These are phyloP conservation scores for Ceriops zippeliana DNA, from an alignment of 345 rosid genomes.

Conservation along the genomic window DNA sequence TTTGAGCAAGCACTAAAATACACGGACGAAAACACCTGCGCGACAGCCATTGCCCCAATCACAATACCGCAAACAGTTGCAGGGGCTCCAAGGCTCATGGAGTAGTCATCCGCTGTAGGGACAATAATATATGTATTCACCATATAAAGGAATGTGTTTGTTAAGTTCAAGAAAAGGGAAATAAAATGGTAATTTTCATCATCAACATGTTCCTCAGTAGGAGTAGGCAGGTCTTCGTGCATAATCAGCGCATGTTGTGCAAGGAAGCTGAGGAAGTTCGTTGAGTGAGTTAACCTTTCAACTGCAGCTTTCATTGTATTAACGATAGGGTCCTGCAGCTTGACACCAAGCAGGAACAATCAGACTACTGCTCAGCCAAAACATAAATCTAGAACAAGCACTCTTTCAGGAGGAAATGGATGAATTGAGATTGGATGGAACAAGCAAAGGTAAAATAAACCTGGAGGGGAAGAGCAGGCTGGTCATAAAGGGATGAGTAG, in stretches of 20 bases:
- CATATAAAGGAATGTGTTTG: slow-evolving; percentile 94
- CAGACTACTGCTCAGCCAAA: not conserved
- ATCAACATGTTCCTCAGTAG: slow-evolving; percentile 62
- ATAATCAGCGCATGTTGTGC: slow-evolving; percentile 96
- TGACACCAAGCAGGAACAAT: slow-evolving; percentile 13
- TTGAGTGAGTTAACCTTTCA: slow-evolving; percentile 78
- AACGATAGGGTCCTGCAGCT: slow-evolving; percentile 77
- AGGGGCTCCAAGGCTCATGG: slow-evolving; percentile 91
- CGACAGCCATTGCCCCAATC: slow-evolving; percentile 98
- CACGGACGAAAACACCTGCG: slow-evolving; percentile 95
- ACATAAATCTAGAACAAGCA: slow-evolving; percentile 1
- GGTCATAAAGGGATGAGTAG: slow-evolving; percentile 87
- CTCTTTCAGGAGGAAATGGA: not conserved
- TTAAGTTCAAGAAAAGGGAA: slow-evolving; percentile 79
- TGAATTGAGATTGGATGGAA: slow-evolving; percentile 5
- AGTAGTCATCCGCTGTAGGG: slow-evolving; percentile 94
- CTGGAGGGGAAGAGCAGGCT: slow-evolving; percentile 81
- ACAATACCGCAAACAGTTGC: slow-evolving; percentile 98
- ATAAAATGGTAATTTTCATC: slow-evolving; percentile 78
- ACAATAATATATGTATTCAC: slow-evolving; percentile 91
- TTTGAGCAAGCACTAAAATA: slow-evolving; percentile 99
- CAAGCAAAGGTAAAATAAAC: slow-evolving; percentile 33
- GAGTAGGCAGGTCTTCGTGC: slow-evolving; percentile 87
- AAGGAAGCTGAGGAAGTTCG: slow-evolving; percentile 79
- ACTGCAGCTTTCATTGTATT: slow-evolving; percentile 77